Conservation (phyloP, 208 protist genomes). For the Acanthamoeba culbertsoni region DNA sequence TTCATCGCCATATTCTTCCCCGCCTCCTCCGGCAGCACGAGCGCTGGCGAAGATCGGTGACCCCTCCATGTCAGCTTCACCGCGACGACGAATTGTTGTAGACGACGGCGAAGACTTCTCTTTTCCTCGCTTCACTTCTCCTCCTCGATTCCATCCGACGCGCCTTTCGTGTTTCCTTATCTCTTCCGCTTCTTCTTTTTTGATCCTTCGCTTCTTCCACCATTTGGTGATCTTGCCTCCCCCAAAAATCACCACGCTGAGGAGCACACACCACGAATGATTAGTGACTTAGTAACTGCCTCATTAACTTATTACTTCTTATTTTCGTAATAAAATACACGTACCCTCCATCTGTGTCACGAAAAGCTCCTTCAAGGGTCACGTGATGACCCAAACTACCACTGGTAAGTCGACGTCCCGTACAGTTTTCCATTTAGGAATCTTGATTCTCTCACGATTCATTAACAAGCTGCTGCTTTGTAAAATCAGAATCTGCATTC, state of each 20-base stretch:
- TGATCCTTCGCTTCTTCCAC: background rate
- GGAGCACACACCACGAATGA: background rate
- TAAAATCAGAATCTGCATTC: too few relatives aligned
- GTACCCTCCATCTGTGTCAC: constrained; percentile 1
- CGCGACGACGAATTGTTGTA: too few relatives aligned
- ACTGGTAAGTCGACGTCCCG: constrained; percentile 5
- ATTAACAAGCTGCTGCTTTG: background rate
- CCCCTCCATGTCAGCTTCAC: background rate
- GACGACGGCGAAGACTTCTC: too few relatives aligned
- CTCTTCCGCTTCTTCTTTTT: background rate
- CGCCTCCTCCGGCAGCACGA: background rate
- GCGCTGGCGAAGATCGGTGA: background rate
- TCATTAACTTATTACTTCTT: too few relatives aligned
- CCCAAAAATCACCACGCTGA: background rate
- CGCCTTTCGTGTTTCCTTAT: background rate
- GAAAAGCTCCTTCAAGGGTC: constrained; percentile 8
- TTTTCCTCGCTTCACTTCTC: background rate
- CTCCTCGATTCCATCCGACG: background rate
- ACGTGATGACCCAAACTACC: background rate
- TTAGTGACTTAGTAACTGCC: background rate
- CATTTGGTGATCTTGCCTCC: constrained; percentile 35
- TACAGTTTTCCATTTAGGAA: constrained; percentile 1
- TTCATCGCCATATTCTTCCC: background rate
- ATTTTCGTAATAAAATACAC: too few relatives aligned
- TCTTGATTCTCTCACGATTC: background rate